phyloP scores from a whole-genome alignment of 805 yeast species.

The Candida odintsovae region DNA sequence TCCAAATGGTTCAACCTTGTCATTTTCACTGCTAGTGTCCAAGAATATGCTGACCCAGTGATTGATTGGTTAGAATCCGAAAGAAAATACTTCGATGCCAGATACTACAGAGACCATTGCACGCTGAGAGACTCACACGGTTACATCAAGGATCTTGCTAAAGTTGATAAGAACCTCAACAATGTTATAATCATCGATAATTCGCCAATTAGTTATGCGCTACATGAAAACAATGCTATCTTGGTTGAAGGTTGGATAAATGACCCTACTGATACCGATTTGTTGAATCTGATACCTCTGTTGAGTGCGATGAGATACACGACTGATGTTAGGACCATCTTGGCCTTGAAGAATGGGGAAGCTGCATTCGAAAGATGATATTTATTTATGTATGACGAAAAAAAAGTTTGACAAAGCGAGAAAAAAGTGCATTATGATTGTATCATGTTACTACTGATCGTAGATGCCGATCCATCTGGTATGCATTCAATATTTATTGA shows the following conservation, averaged over 20 bases:
- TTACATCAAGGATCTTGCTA: conserved; percentile 69
- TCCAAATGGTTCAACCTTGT: conserved; percentile 84
- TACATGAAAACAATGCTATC: conserved; percentile 83
- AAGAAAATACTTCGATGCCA: conserved; percentile 41
- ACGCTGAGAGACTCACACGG: conserved; percentile 74
- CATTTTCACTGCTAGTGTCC: conserved; percentile 90
- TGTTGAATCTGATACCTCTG: conserved; percentile 77
- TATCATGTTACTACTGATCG: background rate
- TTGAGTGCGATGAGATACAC: conserved; percentile 69
- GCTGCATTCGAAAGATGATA: conserved; percentile 40
- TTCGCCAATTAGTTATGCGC: conserved; percentile 83
- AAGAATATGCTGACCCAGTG: conserved; percentile 95
- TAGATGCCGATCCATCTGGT: no score
- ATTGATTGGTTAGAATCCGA: conserved; percentile 85
- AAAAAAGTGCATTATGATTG: background rate
- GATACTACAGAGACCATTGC: conserved; percentile 80
- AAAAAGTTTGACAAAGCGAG: background rate
- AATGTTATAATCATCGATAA: conserved; percentile 81
- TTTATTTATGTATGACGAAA: background rate
- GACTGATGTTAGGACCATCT: conserved; percentile 75
- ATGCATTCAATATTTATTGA: no score
- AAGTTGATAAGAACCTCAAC: conserved; percentile 48
- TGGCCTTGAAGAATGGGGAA: conserved; percentile 74
- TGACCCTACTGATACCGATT: conserved; percentile 86
- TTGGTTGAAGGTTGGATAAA: conserved; percentile 97